These are phyloP conservation scores for Boletus vinaceobasis DNA, from an alignment of 768 basidiomycete species.

Conservation along the genomic window DNA sequence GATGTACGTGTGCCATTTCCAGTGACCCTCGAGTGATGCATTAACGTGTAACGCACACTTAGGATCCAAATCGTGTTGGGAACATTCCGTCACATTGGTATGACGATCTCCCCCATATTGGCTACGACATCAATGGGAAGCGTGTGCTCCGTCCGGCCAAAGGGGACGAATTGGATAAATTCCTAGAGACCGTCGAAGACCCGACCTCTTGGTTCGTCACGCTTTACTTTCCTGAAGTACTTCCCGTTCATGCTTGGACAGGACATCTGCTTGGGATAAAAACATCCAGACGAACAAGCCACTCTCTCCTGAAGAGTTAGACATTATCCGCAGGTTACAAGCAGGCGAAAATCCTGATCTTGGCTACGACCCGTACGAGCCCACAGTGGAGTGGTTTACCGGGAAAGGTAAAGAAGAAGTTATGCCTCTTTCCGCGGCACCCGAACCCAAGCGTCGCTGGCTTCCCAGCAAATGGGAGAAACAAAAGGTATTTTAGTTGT, in stretches of 20 bases:
- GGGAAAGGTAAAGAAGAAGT: constrained; percentile 91
- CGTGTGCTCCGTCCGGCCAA: constrained; percentile 90
- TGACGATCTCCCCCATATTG: constrained; percentile 98
- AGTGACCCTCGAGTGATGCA: neutral
- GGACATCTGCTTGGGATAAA: constrained; percentile 93
- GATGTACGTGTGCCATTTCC: constrained; percentile 52
- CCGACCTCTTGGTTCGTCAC: constrained; percentile 74
- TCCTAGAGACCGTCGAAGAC: constrained; percentile 90
- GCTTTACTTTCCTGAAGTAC: neutral
- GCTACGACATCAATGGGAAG: constrained; percentile 94
- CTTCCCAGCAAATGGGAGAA: constrained; percentile 99
- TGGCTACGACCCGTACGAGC: constrained; percentile 87
- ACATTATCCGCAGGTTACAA: constrained; percentile 91
- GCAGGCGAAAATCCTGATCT: constrained; percentile 89
- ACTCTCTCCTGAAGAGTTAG: constrained; percentile 85
- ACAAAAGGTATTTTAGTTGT: constrained; percentile 68
- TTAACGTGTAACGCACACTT: constrained; percentile 12
- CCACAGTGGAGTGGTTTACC: constrained; percentile 95
- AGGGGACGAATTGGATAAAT: constrained; percentile 97
- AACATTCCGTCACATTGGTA: constrained; percentile 98
- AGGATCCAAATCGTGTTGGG: constrained; percentile 95
- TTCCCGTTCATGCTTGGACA: constrained; percentile 26
- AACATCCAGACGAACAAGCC: constrained; percentile 81
- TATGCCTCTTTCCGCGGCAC: constrained; percentile 88
- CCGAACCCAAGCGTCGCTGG: constrained; percentile 96